Percentiles rank a stretch among this genome's conserved stretches.
phyloP scores from a whole-genome alignment of 371 early-diverging fungal genomes.

The Rhizopus sp. region DNA sequence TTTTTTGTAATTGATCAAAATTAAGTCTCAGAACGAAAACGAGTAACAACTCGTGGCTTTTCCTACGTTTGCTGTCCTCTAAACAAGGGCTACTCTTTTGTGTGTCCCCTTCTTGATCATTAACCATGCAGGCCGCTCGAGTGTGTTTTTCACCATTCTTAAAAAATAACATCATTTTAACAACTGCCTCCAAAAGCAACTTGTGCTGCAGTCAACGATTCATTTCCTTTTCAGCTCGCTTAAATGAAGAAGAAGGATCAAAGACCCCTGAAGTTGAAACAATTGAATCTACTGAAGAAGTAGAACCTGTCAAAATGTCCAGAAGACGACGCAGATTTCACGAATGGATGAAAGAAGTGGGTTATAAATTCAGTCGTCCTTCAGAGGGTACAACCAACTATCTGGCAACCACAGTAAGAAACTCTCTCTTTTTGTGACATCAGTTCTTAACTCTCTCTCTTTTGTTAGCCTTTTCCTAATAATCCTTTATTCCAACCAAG shows the following conservation, averaged over 20 bases:
- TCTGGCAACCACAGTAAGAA: conserved; percentile 31
- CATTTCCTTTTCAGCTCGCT: conserved; percentile 16
- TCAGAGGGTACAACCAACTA: conserved; percentile 53
- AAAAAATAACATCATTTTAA: conserved; percentile 7
- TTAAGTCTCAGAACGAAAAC: too few species aligned
- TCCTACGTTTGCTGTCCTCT: too few species aligned
- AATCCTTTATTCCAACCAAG: conserved; percentile 84
- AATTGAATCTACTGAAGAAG: conserved; percentile 18
- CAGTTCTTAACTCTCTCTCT: conserved; percentile 4
- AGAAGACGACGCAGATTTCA: conserved; percentile 47
- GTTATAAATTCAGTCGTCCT: conserved; percentile 39
- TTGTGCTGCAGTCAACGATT: conserved; percentile 16
- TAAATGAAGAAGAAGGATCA: conserved; percentile 22
- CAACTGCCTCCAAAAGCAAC: neutral
- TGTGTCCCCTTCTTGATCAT: neutral
- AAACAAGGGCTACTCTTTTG: too few species aligned
- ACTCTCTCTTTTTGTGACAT: neutral
- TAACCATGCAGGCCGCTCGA: conserved; percentile 15
- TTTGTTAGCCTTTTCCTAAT: conserved; percentile 81
- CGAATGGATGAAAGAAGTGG: conserved; percentile 43
- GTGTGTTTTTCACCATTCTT: conserved; percentile 1
- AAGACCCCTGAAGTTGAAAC: conserved; percentile 32
- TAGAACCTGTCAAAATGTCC: conserved; percentile 43
- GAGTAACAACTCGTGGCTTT: too few species aligned
- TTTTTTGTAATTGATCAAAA: too few species aligned